Conservation (phyloP, 1,139 yeast species). For the Pichia sp. region DNA sequence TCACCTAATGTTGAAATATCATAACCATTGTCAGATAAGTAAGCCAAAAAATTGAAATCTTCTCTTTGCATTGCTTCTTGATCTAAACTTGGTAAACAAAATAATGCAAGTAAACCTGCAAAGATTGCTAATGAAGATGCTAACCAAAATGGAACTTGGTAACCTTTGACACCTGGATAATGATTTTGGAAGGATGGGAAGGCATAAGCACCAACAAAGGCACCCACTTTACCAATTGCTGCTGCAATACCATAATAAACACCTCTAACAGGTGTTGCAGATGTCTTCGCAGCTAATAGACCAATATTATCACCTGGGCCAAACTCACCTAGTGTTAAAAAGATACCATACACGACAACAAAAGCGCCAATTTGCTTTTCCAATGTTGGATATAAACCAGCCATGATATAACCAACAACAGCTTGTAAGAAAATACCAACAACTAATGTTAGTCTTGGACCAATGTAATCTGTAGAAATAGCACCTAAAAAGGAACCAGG, state of each 20-base stretch:
- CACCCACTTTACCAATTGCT: conserved; percentile 86
- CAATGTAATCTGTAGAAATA: conserved; percentile 70
- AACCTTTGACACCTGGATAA: conserved; percentile 37
- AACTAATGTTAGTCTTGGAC: conserved; percentile 74
- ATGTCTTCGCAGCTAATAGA: conserved; percentile 75
- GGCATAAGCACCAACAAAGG: conserved; percentile 82
- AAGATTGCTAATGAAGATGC: conserved; percentile 71
- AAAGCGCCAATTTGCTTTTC: conserved; percentile 65
- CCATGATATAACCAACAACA: conserved; percentile 79
- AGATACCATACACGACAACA: conserved; percentile 81
- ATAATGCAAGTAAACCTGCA: conserved; percentile 61
- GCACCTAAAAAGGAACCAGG: conserved; percentile 92
- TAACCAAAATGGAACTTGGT: conserved; percentile 72
- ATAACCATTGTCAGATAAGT: conserved; percentile 53
- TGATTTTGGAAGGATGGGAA: conserved; percentile 49
- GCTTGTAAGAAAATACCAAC: conserved; percentile 70
- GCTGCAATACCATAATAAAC: conserved; percentile 89
- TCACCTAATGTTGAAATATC: conserved; percentile 48
- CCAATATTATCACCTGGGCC: conserved; percentile 95
- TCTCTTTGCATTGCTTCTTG: conserved; percentile 78
- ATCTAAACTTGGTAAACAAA: conserved; percentile 72
- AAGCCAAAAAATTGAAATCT: conserved; percentile 62
- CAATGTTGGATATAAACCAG: conserved; percentile 55
- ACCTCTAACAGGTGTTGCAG: conserved; percentile 84
- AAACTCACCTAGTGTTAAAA: conserved; percentile 81